phyloP scores from a whole-genome alignment of 768 basidiomycete genomes.

The Psilocybe cyanescens region DNA sequence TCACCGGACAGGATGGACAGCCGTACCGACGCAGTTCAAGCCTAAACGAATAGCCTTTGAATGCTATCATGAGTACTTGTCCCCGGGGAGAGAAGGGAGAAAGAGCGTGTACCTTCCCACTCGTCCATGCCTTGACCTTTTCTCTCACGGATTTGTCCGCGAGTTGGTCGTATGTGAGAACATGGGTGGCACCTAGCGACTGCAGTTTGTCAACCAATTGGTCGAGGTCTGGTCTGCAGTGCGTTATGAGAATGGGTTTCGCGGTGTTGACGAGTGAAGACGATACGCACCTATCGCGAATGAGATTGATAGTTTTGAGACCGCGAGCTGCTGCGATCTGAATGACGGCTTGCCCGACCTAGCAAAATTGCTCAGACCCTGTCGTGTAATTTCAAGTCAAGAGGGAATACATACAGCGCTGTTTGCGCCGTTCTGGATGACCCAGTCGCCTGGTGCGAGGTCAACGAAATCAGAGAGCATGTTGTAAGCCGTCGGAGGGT shows the following conservation, averaged over 20 bases:
- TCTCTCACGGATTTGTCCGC: conserved; percentile 55
- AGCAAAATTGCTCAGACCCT: background rate
- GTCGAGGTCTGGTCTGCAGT: conserved; percentile 55
- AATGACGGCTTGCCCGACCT: conserved; percentile 87
- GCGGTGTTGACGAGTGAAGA: background rate
- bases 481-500: conserved; percentile 83
- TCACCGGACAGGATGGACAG: background rate
- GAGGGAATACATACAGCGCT: conserved; percentile 61
- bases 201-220: conserved; percentile 53
- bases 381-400: background rate
- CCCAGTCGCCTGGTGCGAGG: conserved; percentile 73
- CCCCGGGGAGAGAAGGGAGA: conserved; percentile 1
- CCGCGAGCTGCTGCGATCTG: conserved; percentile 79
- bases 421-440: conserved; percentile 87
- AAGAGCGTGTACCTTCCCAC: conserved; percentile 49
- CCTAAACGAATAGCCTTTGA: conserved; percentile 47
- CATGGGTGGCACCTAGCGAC: conserved; percentile 72
- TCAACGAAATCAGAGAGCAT: conserved; percentile 76
- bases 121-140: conserved; percentile 66
- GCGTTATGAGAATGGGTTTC: background rate
- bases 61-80: background rate
- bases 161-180: conserved; percentile 80
- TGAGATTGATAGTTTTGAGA: conserved; percentile 80
- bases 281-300: conserved; percentile 62
- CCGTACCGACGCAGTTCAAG: conserved; percentile 54